Evolutionary conservation across 2,329 filamentous ascomycete genomes (phyloP).

Genomic region (Fusarium sp.): DNA sequence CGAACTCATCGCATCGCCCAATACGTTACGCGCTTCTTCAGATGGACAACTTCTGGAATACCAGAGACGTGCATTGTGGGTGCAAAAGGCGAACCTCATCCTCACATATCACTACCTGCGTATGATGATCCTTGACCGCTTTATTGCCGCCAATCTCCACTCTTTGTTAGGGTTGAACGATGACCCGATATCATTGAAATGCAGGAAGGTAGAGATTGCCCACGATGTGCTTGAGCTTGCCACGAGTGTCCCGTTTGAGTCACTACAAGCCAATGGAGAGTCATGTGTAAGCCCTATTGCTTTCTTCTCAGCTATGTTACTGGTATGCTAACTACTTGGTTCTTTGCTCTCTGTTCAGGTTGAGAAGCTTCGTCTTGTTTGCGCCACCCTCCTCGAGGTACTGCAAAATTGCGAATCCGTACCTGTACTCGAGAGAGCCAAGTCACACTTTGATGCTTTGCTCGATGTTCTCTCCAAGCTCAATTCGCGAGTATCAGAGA

Average conservation of each 20-base stretch:
- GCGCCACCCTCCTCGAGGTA: background rate
- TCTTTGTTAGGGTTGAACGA: background rate
- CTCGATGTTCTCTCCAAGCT: slow-evolving; percentile 12
- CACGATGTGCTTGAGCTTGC: background rate
- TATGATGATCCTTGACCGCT: background rate
- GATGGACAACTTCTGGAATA: background rate
- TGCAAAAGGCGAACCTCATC: slow-evolving; percentile 5
- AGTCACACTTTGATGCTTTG: background rate
- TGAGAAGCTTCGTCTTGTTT: background rate
- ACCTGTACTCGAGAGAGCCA: background rate
- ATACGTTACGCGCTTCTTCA: background rate
- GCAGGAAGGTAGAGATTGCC: background rate
- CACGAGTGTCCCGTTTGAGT: background rate
- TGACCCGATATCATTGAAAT: background rate
- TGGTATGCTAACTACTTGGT: background rate
- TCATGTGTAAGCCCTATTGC: background rate
- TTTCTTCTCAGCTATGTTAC: background rate
- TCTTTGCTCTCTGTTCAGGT: background rate
- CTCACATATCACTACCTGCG: slow-evolving; percentile 12
- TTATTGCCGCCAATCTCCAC: background rate
- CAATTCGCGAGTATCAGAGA: slow-evolving; percentile 15
- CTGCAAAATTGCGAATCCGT: background rate
- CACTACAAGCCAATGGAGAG: background rate
- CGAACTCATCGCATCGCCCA: background rate
- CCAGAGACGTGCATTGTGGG: slow-evolving; percentile 7